Evolutionary conservation across 1,139 yeast species (phyloP), one percentile per base, ranked within the genome.

Genomic region (Diutina siamensis): DNA sequence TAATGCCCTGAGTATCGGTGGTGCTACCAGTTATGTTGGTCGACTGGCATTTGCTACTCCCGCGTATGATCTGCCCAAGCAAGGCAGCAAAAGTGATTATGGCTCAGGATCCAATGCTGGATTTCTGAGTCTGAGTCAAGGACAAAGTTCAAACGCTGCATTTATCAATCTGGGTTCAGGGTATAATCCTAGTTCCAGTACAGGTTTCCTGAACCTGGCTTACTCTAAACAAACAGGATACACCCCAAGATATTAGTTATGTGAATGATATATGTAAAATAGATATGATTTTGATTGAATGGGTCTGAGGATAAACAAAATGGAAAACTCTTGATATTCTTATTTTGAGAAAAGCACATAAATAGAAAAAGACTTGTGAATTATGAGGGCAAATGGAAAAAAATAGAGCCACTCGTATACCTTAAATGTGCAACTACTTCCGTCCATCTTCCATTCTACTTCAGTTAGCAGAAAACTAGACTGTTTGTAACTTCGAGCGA

Each of bases 31-130:
- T 22, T 38, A 38, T 9, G 32, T n/a, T n/a, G 32, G 32, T 38
- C 42, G 33, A n/a, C 42, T 38, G 42, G 42, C 42, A 22, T 38
- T 21, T 25, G 22, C 42, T 17, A 38, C 42, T 3, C 42, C 42
- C n/a, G 42, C 42, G 9, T 38, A 38, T 18, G 20, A 22, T 4
- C 28, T 25, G 33, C 42, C 40, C 15, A 5, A 3, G 5, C 40
- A 20, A 15, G 40, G 28, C 10, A 27, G 40, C 40, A 13, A 21
- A 7, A 20, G 25, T 19, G 20, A 12, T n/a, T 15, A n/a, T 7
- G 15, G 15, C 2, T 34, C 38, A 10, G n/a, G 28, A 7, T 31
- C 34, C 12, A 31, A 31, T n/a, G 34, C 34, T 4, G 34, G 34
- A 13, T 31, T 31, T n/a, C 34, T 31, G 34, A 25, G 10, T 10